Base-by-base conservation (phyloP, 1,284 basidiomycete genomes). In the Marasmius sp. region DNA sequence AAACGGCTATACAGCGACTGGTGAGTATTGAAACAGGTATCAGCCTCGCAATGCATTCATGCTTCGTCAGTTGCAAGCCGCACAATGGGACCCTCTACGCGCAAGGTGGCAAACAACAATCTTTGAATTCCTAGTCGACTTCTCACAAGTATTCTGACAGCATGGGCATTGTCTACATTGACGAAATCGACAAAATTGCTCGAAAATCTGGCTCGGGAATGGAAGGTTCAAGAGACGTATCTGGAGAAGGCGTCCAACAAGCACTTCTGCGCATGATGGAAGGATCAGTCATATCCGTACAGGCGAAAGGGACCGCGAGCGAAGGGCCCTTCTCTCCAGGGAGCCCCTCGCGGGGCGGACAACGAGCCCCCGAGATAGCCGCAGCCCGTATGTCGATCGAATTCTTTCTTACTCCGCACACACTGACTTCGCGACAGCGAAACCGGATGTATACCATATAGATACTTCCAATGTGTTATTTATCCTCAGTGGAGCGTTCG, bases 231-330 rank as follows among this genome's bases (percentile, higher is more conserved):
- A 87, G 94, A 56, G 97, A 98, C 71, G 95, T 98, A 0, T 92
- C 94, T 20, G 96, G 96, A 5, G 95, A 97, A 80, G 96, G 96
- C 39, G 96, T 98, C 3, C 96, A 98, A 70, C 96, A 98, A 74
- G 87, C 94, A 10, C 81, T 98, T 22, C 79, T 98, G 1, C 85
- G 95, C 53, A 91, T 98, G 85, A 89, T 98, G 81, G 96, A 98
- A 78, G 96, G 96, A 1, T 90, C 93, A 0, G 80, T 88, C 4
- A 83, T 98, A 27, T 90, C 88, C 10, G 83, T 98, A 63, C 93
- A 88, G 66, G 81, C 86, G 4, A 95, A 95, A 76, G 85, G 85
- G 5, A 76, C 81, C 6, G 75, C 74, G 45, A 70, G 77, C 50
- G 84, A 85, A 56, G 70, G 78, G 14, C 79, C 81, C 6, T 37